These are phyloP conservation scores for Microascus cirrosus DNA, from an alignment of 2,329 filamentous ascomycete genomes.

Conservation along the genomic window DNA sequence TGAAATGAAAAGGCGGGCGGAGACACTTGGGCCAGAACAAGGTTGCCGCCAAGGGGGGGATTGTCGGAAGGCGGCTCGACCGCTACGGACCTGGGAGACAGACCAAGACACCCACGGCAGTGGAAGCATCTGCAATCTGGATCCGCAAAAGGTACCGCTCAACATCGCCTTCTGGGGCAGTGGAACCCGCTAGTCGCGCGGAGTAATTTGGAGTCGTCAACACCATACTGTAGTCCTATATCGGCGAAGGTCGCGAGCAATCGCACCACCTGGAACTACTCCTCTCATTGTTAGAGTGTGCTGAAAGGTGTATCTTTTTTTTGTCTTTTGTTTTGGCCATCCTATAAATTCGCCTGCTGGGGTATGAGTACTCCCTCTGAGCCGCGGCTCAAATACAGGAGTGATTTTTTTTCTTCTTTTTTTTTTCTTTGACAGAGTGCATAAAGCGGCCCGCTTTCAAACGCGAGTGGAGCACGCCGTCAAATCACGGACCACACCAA, in stretches of 20 bases:
- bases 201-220: background rate
- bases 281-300: no score
- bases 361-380: no score
- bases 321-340: no score
- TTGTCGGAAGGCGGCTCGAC: background rate
- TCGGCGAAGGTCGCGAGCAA: no score
- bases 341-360: no score
- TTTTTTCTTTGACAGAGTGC: background rate
- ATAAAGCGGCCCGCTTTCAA: background rate
- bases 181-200: background rate
- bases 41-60: background rate
- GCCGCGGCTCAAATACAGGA: no score
- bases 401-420: no score
- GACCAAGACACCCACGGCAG: background rate
- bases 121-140: background rate
- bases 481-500: background rate
- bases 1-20: background rate
- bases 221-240: background rate
- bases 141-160: background rate
- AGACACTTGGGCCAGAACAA: background rate
- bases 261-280: no score
- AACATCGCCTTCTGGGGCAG: background rate
- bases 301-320: no score
- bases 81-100: background rate
- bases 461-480: background rate